Base-by-base conservation (phyloP, 2,329 filamentous ascomycete species). In the Colletotrichum sublineola region DNA sequence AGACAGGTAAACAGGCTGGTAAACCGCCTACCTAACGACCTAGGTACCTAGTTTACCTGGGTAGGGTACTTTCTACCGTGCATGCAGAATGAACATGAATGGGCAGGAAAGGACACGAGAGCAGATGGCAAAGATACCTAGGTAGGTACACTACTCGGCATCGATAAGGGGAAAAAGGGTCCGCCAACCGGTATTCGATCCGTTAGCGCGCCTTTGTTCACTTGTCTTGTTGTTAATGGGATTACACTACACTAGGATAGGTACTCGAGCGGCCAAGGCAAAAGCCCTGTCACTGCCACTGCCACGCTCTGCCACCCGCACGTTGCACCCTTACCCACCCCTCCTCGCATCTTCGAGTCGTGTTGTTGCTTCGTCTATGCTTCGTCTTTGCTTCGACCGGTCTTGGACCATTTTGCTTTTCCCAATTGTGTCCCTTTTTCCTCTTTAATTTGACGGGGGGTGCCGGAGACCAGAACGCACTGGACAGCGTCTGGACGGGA, bases 401-500 rank as follows among this genome's bases (percentile, higher is more conserved):
- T 18, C 52, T 20, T 5, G 52, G 31, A 9, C 18, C 12, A 20
- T 9, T 20, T 55, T 33, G 24, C 18, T 18, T 33, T n/a, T 46
- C 44, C 14, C 40, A 18, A 42, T 5, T 14, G 9, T 9, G 14
- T 42, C 15, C 44, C 18, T 18, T 44, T 44, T 44, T 44, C 5
- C 20, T 18, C 20, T 44, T 2, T 15, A 44, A 14, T 36, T 38
- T 40, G 33, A 40, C 61, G 46, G 46, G 61, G 61, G n/a, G 50
- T 56, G 66, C 40, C 52, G 40, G 44, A 40, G 42, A 46, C 42
- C 40, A 67, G 63, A 56, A 50, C 29, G 40, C 15, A 62, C 57
- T 62, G 57, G 46, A 67, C 55, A n/a, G 64, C 31, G 57, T 63
- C 48, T 63, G 61, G 61, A 62, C 46, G 33, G n/a, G 46, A 63